These are phyloP conservation scores for Aspergillus cejpii DNA, from an alignment of 2,329 filamentous ascomycete species.

Conservation along the genomic window DNA sequence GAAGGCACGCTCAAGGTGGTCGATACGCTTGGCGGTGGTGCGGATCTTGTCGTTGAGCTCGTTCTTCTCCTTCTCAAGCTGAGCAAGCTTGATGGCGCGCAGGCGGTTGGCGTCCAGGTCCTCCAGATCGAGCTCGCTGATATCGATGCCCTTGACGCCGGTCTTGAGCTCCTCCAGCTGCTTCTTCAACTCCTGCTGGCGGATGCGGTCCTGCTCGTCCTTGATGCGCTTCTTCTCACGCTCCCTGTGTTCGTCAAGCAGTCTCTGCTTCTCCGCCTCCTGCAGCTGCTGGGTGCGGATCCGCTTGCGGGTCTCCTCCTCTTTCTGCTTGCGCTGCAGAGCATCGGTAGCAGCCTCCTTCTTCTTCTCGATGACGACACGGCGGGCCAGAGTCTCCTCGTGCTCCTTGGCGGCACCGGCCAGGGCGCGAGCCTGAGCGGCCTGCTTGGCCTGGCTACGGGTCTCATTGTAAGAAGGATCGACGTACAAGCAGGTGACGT, in stretches of 20 bases:
- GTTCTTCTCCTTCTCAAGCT: conserved; percentile 97
- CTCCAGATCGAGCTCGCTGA: conserved; percentile 65
- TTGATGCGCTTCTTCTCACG: conserved; percentile 80
- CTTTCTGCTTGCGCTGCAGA: conserved; percentile 80
- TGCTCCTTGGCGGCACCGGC: conserved; percentile 91
- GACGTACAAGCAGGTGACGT: conserved; percentile 91
- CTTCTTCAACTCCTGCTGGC: conserved; percentile 89
- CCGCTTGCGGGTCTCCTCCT: conserved; percentile 82
- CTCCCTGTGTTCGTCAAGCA: conserved; percentile 87
- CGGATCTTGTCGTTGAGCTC: conserved; percentile 86
- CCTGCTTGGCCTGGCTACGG: conserved; percentile 69
- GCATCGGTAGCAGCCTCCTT: conserved; percentile 92
- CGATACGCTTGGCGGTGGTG: conserved; percentile 88
- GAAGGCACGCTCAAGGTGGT: conserved; percentile 95
- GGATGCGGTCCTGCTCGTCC: conserved; percentile 81
- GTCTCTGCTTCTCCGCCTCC: conserved; percentile 80
- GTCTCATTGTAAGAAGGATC: conserved; percentile 82
- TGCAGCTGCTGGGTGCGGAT: conserved; percentile 80
- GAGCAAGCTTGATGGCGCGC: conserved; percentile 87
- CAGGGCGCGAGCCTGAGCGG: conserved; percentile 72
- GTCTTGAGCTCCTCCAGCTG: conserved; percentile 87
- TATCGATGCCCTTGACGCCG: conserved; percentile 71
- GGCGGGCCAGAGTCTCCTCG: conserved; percentile 72
- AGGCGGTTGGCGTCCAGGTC: conserved; percentile 84
- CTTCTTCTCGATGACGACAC: conserved; percentile 89